These are phyloP conservation scores for Didymella exigua DNA, from an alignment of 2,329 filamentous ascomycete genomes.

Conservation along the genomic window DNA sequence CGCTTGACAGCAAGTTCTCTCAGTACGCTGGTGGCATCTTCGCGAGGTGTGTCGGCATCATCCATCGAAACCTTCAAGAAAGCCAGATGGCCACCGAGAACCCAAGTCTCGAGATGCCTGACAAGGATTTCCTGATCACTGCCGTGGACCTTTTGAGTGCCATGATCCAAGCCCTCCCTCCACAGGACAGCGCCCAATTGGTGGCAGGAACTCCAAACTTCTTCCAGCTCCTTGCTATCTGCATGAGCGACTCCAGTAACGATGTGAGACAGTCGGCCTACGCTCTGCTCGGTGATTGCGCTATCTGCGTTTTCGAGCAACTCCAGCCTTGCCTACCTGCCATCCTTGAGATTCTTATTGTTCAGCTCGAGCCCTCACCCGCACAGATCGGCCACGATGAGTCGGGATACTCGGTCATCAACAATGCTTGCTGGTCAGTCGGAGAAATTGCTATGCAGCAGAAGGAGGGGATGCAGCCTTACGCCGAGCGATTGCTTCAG, in stretches of 20 bases:
- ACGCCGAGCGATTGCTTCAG: conserved; percentile 75
- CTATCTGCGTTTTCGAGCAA: conserved; percentile 87
- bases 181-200: conserved; percentile 74
- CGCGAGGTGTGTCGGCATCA: conserved; percentile 83
- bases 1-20: conserved; percentile 79
- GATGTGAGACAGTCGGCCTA: conserved; percentile 97
- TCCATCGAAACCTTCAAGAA: conserved; percentile 88
- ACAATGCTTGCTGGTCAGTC: conserved; percentile 97
- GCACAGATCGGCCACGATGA: conserved; percentile 81
- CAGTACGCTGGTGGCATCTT: conserved; percentile 89
- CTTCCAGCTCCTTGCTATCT: conserved; percentile 88
- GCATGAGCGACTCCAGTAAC: conserved; percentile 88
- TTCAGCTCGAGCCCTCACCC: conserved; percentile 75
- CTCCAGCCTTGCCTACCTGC: conserved; percentile 74
- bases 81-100: conserved; percentile 73
- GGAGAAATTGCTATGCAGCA: conserved; percentile 89
- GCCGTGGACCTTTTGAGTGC: conserved; percentile 92
- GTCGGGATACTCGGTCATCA: conserved; percentile 87
- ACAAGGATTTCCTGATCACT: conserved; percentile 97
- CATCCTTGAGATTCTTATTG: conserved; percentile 80
- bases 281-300: conserved; percentile 90
- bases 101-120: conserved; percentile 73
- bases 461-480: conserved; percentile 73
- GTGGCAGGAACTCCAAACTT: conserved; percentile 78
- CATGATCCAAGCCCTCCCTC: conserved; percentile 86